Evolutionary conservation across 768 basidiomycete species (phyloP).

Genomic region (Erythrobasidium yunnanense): DNA sequence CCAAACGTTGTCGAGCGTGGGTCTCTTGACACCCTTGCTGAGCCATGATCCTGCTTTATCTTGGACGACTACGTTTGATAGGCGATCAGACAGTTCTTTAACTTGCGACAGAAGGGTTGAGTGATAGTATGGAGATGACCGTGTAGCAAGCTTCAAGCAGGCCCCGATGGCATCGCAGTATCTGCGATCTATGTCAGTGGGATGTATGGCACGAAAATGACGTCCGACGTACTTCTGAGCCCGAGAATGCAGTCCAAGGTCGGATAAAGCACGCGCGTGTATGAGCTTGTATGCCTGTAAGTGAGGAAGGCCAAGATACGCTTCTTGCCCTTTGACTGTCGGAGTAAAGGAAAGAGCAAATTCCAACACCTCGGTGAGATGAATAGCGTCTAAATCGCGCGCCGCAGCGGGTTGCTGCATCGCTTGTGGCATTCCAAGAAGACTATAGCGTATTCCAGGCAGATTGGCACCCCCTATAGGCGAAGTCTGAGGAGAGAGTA

Average conservation of each 20-base stretch:
- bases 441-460: conserved; percentile 55
- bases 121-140: conserved; percentile 56
- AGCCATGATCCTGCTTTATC: conserved; percentile 81
- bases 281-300: conserved; percentile 79
- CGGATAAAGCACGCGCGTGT: conserved; percentile 63
- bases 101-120: conserved; percentile 60
- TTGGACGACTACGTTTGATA: conserved; percentile 58
- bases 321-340: conserved; percentile 68
- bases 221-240: conserved; percentile 57
- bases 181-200: conserved; percentile 45
- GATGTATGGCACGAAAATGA: conserved; percentile 4
- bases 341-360: conserved; percentile 73
- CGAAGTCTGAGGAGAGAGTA: conserved; percentile 73
- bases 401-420: conserved; percentile 47
- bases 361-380: conserved; percentile 82
- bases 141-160: conserved; percentile 48
- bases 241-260: conserved; percentile 63
- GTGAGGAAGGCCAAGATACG: conserved; percentile 68
- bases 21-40: conserved; percentile 69
- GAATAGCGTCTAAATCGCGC: conserved; percentile 58
- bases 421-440: conserved; percentile 60
- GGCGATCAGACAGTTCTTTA: conserved; percentile 64
- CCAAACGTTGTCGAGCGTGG: conserved; percentile 80
- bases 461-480: conserved; percentile 60
- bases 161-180: conserved; percentile 81